Base-by-base conservation (phyloP, 306 rosid genomes). In the Cicer bijugum region DNA sequence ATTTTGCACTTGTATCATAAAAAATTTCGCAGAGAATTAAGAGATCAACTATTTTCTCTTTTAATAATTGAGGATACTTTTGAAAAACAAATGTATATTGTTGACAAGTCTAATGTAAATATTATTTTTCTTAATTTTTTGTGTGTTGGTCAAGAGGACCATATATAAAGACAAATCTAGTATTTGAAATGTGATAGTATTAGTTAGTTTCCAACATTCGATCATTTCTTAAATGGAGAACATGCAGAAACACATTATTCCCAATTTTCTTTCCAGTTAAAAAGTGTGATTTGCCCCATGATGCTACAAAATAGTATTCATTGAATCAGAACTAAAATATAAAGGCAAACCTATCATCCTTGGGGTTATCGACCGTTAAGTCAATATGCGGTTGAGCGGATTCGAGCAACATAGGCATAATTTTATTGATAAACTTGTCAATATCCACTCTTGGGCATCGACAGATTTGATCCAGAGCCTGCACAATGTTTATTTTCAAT, bases 401-500 rank as follows among this genome's bases (percentile, higher is more conserved):
- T 14, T 2, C 67, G 17, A 81, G 45, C 67, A 81, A 62, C 23
- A 60, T 53, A 0, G 67, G 73, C 77, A 61, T 62, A 20, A 62
- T 6, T 42, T 4, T 43, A 9, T 11, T 5, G 9, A 80, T 12
- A 46, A 12, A 61, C 0, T 3, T n/a, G 68, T 7, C 40, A 52
- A 45, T 16, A n/a, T 12, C 5, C 44, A 39, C 52, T 64, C n/a
- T 35, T 17, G 17, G 77, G 33, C 60, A 65, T 62, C 20, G 55
- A 52, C 47, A 75, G 37, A 81, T n/a, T 69, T 50, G 68, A 52
- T 19, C 56, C 46, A 75, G 40, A 75, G 80, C 80, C 84, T 81
- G 69, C 77, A 80, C 16, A 55, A 23, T 39, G 40, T 74, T 47
- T 6, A 70, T 8, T 23, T 8, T 23, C 33, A 67, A 10, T 51